These are phyloP conservation scores for Boletellus emodensis DNA, from an alignment of 768 basidiomycete species.

Conservation along the genomic window DNA sequence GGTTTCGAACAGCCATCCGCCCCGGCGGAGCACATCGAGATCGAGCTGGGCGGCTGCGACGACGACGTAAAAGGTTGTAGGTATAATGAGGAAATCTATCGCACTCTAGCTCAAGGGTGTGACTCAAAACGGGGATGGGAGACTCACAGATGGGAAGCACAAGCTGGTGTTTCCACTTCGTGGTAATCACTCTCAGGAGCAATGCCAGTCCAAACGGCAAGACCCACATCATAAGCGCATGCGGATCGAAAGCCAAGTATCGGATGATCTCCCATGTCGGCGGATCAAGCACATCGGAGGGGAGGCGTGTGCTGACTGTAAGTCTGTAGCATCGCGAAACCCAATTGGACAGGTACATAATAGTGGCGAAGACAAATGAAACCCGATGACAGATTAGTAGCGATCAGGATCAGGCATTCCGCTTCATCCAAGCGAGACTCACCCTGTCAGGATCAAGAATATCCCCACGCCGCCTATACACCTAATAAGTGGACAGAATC, in stretches of 20 bases:
- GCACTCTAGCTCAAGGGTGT: not conserved
- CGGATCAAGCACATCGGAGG: constrained; percentile 66
- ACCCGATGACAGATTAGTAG: not conserved
- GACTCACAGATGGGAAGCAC: constrained; percentile 83
- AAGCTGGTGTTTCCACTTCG: constrained; percentile 78
- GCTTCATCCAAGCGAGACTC: constrained; percentile 14
- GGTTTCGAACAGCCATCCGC: constrained; percentile 84
- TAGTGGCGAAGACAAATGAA: not conserved
- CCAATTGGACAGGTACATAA: not conserved
- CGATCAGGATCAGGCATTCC: constrained; percentile 2
- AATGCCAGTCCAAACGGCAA: constrained; percentile 75
- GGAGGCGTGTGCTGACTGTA: constrained; percentile 78
- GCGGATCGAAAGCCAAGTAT: constrained; percentile 59
- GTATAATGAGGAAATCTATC: constrained; percentile 77
- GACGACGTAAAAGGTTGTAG: constrained; percentile 78
- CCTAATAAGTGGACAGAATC: constrained; percentile 25
- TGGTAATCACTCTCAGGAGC: constrained; percentile 74
- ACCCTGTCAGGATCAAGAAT: constrained; percentile 90
- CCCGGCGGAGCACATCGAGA: constrained; percentile 51
- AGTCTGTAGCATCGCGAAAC: constrained; percentile 43
- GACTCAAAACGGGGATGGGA: not conserved
- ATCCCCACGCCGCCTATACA: constrained; percentile 96
- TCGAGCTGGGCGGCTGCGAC: constrained; percentile 61
- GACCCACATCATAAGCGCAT: constrained; percentile 72
- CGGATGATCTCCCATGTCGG: constrained; percentile 62